phyloP scores from a whole-genome alignment of 2,329 filamentous ascomycete species.

The Colletotrichum tropicicola region DNA sequence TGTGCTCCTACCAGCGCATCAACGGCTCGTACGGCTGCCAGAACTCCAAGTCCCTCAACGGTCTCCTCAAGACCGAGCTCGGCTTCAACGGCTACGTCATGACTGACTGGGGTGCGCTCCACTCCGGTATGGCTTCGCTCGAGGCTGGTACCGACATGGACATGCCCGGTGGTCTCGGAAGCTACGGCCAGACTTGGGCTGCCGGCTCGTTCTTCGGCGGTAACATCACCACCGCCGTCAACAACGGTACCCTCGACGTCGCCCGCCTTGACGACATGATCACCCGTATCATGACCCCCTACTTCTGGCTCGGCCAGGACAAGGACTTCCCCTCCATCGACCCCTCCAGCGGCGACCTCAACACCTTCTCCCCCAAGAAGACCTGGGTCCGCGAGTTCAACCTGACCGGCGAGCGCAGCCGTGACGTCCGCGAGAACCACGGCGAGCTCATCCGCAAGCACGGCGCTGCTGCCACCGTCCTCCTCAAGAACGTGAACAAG shows the following conservation, averaged over 20 bases:
- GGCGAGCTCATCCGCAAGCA: slow-evolving; percentile 65
- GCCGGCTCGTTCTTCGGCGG: slow-evolving; percentile 53
- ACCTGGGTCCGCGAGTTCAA: slow-evolving; percentile 52
- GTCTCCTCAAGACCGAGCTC: slow-evolving; percentile 58
- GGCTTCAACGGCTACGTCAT: slow-evolving; percentile 57
- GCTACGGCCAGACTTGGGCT: slow-evolving; percentile 39
- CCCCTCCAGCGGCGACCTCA: slow-evolving; percentile 56
- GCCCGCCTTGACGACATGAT: slow-evolving; percentile 56
- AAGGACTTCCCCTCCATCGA: slow-evolving; percentile 52
- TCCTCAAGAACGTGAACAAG: slow-evolving; percentile 76
- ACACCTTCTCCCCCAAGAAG: slow-evolving; percentile 57
- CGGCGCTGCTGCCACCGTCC: slow-evolving; percentile 65
- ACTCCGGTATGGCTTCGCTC: slow-evolving; percentile 47
- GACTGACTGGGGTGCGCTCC: slow-evolving; percentile 52
- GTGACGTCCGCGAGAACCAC: slow-evolving; percentile 61
- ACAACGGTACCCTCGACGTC: slow-evolving; percentile 54
- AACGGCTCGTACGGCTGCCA: slow-evolving; percentile 61
- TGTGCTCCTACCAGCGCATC: slow-evolving; percentile 55
- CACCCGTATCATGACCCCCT: slow-evolving; percentile 63
- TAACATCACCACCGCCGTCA: slow-evolving; percentile 55
- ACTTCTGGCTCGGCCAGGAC: slow-evolving; percentile 59
- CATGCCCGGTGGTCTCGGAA: slow-evolving; percentile 56
- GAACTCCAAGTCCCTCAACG: slow-evolving; percentile 57
- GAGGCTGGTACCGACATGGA: slow-evolving; percentile 59
- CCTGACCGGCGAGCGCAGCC: slow-evolving; percentile 61